phyloP scores from a whole-genome alignment of 139 green algal species.

The Coccomyxa sp. region DNA sequence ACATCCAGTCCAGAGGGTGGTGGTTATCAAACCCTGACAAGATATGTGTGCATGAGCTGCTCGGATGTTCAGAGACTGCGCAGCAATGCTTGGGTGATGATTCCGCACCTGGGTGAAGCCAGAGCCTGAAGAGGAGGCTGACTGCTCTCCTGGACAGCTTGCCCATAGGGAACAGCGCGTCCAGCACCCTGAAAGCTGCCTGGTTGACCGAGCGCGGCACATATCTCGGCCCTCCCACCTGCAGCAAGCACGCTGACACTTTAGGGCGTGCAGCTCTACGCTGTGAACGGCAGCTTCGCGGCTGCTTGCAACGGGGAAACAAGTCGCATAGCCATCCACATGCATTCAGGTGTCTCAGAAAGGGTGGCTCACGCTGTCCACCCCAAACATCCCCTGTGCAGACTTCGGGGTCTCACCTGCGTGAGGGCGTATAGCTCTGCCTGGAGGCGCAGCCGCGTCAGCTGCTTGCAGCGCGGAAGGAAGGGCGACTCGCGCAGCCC shows the following conservation, averaged over 20 bases:
- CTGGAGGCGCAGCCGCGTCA: constrained; percentile 55
- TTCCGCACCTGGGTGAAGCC: not conserved
- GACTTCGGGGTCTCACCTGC: constrained; percentile 10
- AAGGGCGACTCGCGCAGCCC: not conserved
- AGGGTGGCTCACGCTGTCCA: too few relatives aligned
- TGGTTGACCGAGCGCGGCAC: constrained; percentile 52
- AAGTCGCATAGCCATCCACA: not conserved
- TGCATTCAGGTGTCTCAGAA: too few relatives aligned
- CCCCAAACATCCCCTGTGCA: too few relatives aligned
- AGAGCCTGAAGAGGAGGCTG: constrained; percentile 42
- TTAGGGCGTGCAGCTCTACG: not conserved
- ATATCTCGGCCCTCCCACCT: constrained; percentile 65
- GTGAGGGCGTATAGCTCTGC: constrained; percentile 70
- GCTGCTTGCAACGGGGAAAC: not conserved
- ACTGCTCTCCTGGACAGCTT: constrained; percentile 48
- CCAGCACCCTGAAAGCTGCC: constrained; percentile 34
- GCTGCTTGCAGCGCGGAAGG: constrained; percentile 19
- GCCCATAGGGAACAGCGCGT: constrained; percentile 67
- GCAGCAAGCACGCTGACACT: not conserved
- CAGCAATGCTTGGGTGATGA: not conserved
- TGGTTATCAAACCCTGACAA: not conserved
- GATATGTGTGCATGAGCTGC: not conserved
- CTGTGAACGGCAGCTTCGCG: not conserved
- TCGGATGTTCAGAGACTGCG: not conserved
- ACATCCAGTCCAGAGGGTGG: not conserved